These are phyloP conservation scores for Circinella umbellata DNA, from an alignment of 371 early-diverging fungal species.

Conservation along the genomic window DNA sequence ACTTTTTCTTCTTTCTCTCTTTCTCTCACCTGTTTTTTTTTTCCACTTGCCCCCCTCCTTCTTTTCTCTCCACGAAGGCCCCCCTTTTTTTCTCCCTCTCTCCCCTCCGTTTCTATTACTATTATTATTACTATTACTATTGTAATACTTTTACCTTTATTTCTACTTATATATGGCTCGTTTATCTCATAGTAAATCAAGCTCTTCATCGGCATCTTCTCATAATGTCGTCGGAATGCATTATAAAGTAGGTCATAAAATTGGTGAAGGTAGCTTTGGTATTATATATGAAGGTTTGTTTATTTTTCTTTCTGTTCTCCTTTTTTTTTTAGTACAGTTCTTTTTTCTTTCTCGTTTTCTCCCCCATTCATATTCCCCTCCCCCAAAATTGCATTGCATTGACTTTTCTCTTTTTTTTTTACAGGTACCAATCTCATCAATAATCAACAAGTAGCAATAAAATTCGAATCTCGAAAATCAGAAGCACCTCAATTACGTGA, in stretches of 20 bases:
- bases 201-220: conserved; percentile 25
- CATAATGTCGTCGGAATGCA: conserved; percentile 83
- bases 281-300: conserved; percentile 88
- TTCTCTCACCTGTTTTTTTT: neutral
- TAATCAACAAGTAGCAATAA: conserved; percentile 78
- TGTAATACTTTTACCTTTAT: neutral
- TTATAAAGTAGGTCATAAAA: conserved; percentile 89
- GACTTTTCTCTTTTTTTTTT: conserved; percentile 14
- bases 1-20: neutral
- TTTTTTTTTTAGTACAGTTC: neutral
- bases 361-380: neutral
- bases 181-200: conserved; percentile 16
- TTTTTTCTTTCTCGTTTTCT: neutral
- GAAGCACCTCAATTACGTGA: conserved; percentile 87
- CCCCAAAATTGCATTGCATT: conserved; percentile 1
- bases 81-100: neutral
- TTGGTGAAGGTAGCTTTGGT: conserved; percentile 95
- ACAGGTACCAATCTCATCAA: conserved; percentile 62
- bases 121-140: neutral
- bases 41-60: neutral
- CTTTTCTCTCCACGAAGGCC: too few species aligned
- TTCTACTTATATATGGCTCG: neutral
- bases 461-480: conserved; percentile 81
- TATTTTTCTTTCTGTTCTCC: neutral
- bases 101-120: neutral